Evolutionary conservation across 2,329 filamentous ascomycete genomes (phyloP).

Genomic region (Beauveria rudraprayagi): DNA sequence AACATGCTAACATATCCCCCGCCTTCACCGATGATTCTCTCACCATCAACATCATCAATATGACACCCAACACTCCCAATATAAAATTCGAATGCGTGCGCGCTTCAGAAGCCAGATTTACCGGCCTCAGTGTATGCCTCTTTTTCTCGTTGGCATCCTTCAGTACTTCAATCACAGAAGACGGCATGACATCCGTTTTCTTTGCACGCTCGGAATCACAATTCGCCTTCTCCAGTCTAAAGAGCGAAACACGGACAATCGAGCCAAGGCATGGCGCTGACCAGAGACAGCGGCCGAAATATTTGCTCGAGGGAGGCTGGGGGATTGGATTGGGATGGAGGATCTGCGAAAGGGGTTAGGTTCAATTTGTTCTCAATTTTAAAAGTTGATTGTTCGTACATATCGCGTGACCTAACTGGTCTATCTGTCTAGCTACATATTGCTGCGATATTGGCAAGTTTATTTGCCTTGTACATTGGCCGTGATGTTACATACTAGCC

Average conservation of each 20-base stretch:
- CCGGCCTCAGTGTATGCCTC: background rate
- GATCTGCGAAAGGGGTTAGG: background rate
- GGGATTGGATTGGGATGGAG: background rate
- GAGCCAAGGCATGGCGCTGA: background rate
- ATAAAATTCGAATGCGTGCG: background rate
- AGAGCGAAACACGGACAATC: background rate
- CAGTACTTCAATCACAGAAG: background rate
- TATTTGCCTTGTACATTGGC: no score
- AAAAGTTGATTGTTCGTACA: no score
- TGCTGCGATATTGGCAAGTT: no score
- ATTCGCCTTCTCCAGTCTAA: background rate
- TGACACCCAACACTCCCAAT: background rate
- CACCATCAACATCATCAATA: background rate
- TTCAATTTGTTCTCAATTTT: no score
- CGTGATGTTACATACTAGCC: no score
- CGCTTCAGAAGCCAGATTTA: background rate
- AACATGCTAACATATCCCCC: no score
- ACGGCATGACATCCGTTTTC: background rate
- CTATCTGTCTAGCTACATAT: no score
- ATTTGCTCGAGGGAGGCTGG: background rate
- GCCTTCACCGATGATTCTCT: no score
- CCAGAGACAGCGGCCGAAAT: background rate
- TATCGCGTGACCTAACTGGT: no score
- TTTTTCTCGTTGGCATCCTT: background rate
- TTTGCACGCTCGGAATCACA: background rate